A percentile compares a stretch with the other conserved stretches of the same genome.
Conservation (phyloP, 805 yeast genomes). For the Yarrowia phangngaensis region DNA sequence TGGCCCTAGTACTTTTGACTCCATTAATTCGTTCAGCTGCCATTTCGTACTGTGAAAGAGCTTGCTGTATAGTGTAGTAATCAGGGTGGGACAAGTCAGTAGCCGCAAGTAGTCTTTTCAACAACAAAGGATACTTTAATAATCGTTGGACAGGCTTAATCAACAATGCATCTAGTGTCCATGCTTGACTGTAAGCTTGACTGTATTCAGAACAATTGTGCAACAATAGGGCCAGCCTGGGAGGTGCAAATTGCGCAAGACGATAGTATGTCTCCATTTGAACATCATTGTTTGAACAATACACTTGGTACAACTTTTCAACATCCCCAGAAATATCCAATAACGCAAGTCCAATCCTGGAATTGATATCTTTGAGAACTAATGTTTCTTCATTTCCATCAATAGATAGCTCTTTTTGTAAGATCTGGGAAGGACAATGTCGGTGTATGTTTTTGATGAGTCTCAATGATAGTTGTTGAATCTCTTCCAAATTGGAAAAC, state of each 20-base stretch:
- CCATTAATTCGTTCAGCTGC: constrained; percentile 33
- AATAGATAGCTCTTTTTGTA: constrained; percentile 31
- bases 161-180: constrained; percentile 44
- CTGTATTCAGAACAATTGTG: constrained; percentile 36
- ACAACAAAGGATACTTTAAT: constrained; percentile 43
- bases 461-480: constrained; percentile 37
- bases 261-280: constrained; percentile 37
- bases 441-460: constrained; percentile 35
- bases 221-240: constrained; percentile 39
- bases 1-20: no score
- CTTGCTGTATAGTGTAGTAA: constrained; percentile 40
- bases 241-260: constrained; percentile 32
- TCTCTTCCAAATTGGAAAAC: constrained; percentile 39
- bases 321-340: constrained; percentile 35
- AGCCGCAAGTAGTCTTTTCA: constrained; percentile 37
- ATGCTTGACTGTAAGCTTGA: constrained; percentile 38
- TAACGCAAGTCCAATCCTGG: constrained; percentile 38
- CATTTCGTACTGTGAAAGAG: constrained; percentile 29
- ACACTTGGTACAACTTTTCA: constrained; percentile 39
- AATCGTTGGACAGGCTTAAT: constrained; percentile 48
- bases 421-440: constrained; percentile 36
- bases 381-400: constrained; percentile 29
- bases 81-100: constrained; percentile 45
- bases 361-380: constrained; percentile 31
- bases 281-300: constrained; percentile 36